phyloP scores from a whole-genome alignment of 2,329 filamentous ascomycete species.

The Pyrenophora graminea region DNA sequence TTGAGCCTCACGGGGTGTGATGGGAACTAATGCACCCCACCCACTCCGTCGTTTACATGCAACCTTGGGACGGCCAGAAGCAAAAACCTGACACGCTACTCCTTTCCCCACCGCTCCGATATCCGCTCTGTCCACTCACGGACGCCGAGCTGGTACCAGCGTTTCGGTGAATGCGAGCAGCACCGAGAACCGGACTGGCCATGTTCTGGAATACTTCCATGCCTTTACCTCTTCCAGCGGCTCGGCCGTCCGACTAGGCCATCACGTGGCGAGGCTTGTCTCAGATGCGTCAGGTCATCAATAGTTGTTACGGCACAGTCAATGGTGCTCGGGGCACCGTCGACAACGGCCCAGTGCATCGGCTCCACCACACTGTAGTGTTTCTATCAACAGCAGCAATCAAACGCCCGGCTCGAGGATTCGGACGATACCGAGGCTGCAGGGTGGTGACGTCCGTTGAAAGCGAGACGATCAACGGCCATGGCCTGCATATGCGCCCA shows the following conservation, averaged over 20 bases:
- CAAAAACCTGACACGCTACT: conserved; percentile 25
- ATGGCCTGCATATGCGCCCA: conserved; percentile 2
- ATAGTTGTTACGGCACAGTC: background rate
- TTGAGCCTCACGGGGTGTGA: conserved; percentile 31
- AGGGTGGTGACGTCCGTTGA: background rate
- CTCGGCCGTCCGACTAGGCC: background rate
- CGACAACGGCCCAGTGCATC: background rate
- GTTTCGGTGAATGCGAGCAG: conserved; percentile 2
- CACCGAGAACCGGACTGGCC: conserved; percentile 2
- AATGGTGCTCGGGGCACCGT: background rate
- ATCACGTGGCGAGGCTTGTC: conserved; percentile 3
- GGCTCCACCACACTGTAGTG: background rate
- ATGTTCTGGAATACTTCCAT: conserved; percentile 26
- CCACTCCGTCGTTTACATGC: conserved; percentile 13
- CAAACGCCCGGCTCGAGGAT: background rate
- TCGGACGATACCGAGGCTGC: background rate
- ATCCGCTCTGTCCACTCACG: conserved; percentile 11
- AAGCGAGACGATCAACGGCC: background rate
- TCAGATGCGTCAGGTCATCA: background rate
- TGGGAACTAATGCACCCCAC: conserved; percentile 36
- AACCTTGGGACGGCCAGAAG: conserved; percentile 27
- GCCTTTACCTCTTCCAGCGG: conserved; percentile 3
- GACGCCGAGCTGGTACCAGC: conserved; percentile 11
- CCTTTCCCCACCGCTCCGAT: conserved; percentile 12
- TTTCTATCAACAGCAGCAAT: background rate